phyloP scores from a whole-genome alignment of 176 grass and related monocot species.

The Guadua angustifolia region DNA sequence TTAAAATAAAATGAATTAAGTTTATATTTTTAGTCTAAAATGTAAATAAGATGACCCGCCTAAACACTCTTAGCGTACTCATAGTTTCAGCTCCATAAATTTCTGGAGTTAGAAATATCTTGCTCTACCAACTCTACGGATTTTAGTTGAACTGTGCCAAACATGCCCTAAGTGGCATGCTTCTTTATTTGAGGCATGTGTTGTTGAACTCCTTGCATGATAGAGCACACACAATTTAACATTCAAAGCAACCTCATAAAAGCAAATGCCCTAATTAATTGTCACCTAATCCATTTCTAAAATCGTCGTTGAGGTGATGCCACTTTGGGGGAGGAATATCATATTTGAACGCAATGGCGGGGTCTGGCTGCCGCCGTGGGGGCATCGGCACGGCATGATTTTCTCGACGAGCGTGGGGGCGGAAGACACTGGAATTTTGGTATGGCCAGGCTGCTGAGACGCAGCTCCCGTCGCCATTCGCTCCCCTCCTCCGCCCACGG shows the following conservation, averaged over 20 bases:
- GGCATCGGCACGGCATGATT: conserved; percentile 10
- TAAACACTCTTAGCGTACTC: no score
- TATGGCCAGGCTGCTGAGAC: conserved; percentile 46
- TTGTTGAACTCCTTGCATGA: not conserved
- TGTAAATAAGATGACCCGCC: no score
- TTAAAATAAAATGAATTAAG: no score
- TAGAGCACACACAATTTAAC: not conserved
- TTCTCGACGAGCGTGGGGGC: no score
- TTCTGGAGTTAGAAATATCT: no score
- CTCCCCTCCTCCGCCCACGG: accelerated
- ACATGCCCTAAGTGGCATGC: no score
- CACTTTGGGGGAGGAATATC: not conserved
- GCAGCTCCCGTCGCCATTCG: conserved; percentile 62
- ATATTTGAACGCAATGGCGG: no score
- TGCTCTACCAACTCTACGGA: no score
- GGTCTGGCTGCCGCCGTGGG: not conserved
- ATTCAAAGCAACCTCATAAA: not conserved
- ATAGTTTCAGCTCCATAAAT: no score
- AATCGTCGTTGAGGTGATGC: not conserved
- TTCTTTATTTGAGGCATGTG: not conserved
- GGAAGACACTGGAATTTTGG: conserved; percentile 51
- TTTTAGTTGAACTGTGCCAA: no score
- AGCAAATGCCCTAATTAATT: not conserved
- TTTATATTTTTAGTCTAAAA: no score
- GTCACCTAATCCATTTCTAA: not conserved